phyloP scores from a whole-genome alignment of 2,329 filamentous ascomycete species.

The Thielaviopsis populi region DNA sequence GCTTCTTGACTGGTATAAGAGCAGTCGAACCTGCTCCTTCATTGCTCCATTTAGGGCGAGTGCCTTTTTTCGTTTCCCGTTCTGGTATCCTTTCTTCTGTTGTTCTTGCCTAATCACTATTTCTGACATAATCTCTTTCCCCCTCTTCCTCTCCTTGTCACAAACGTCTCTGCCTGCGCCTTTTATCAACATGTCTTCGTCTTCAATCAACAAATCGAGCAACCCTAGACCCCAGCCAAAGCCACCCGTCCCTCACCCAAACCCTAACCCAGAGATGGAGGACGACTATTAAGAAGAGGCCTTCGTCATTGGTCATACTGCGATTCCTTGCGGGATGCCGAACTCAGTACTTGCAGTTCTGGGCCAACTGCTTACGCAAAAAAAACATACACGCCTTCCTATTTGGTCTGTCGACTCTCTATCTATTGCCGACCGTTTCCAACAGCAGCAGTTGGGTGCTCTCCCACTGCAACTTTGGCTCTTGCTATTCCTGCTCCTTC shows the following conservation, averaged over 20 bases:
- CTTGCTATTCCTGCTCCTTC: not conserved
- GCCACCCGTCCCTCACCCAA: constrained; percentile 23
- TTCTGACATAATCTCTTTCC: not conserved
- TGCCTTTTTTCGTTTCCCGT: not conserved
- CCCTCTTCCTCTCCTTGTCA: not conserved
- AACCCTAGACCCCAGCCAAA: constrained; percentile 23
- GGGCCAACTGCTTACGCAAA: not conserved
- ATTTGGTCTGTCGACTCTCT: not conserved
- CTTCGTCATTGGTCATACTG: not conserved
- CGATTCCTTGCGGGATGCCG: too few relatives aligned
- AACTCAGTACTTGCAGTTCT: not conserved
- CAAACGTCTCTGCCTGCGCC: too few relatives aligned
- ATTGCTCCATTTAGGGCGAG: not conserved
- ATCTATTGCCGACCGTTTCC: too few relatives aligned
- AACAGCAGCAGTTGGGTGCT: not conserved
- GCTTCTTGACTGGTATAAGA: not conserved
- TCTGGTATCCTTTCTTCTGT: not conserved
- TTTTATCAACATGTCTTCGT: not conserved
- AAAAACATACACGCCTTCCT: not conserved
- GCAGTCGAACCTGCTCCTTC: not conserved
- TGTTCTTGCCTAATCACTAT: not conserved
- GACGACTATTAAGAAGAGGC: not conserved
- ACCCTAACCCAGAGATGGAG: constrained; percentile 18
- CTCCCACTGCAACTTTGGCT: not conserved
- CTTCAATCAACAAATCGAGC: constrained; percentile 13